These are phyloP conservation scores for Mortierella antarctica DNA, from an alignment of 192 early-diverging fungal genomes.

Conservation along the genomic window DNA sequence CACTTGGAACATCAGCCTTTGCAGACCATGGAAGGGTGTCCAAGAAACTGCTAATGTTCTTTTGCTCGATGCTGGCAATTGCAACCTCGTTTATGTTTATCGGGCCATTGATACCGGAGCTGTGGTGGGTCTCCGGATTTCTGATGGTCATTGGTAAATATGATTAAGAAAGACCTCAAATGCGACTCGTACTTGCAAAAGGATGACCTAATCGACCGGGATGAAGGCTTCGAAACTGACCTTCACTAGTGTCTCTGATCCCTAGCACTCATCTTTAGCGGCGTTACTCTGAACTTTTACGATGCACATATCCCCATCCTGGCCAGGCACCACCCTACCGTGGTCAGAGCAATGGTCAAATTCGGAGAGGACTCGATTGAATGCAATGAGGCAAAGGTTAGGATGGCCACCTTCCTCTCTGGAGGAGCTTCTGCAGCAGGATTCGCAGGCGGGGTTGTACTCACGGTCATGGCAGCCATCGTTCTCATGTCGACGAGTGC, in stretches of 20 bases:
- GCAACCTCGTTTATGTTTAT: constrained; percentile 50
- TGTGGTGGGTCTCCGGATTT: constrained; percentile 38
- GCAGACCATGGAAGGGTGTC: constrained; percentile 53
- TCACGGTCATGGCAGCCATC: constrained; percentile 17
- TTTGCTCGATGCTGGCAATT: constrained; percentile 35
- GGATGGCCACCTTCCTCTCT: constrained; percentile 35
- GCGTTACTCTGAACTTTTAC: constrained; percentile 32
- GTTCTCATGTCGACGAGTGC: constrained; percentile 13
- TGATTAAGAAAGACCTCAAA: background rate
- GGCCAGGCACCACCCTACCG: constrained; percentile 26
- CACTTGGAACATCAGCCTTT: constrained; percentile 46
- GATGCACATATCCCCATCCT: constrained; percentile 35
- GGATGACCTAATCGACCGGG: background rate
- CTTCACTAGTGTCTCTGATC: too few species aligned
- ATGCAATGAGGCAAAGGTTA: constrained; percentile 21
- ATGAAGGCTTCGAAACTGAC: too few species aligned
- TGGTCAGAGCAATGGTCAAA: constrained; percentile 20
- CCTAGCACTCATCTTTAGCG: constrained; percentile 25
- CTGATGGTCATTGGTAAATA: constrained; percentile 43
- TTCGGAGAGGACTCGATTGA: constrained; percentile 19
- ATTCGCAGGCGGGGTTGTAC: constrained; percentile 21
- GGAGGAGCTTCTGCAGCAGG: constrained; percentile 41
- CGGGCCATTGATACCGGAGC: constrained; percentile 24
- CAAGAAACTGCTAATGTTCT: constrained; percentile 32
- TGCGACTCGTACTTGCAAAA: background rate